Percentiles rank a stretch among this genome's conserved stretches.
phyloP scores from a whole-genome alignment of 371 early-diverging fungal genomes.

The Batkoa obscura region DNA sequence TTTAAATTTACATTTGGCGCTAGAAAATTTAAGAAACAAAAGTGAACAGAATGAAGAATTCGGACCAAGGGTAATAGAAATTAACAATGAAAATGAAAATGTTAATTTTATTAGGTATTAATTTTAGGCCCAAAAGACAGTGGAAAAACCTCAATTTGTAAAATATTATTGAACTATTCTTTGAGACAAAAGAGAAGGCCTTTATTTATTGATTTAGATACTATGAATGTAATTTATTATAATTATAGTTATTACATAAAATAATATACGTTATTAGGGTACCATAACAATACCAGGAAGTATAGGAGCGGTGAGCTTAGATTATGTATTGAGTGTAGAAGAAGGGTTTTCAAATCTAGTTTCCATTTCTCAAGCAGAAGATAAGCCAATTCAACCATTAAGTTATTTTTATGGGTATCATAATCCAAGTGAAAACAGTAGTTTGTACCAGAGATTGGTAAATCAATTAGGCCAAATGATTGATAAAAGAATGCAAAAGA shows the following conservation, averaged over 20 bases:
- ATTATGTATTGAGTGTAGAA: constrained; percentile 60
- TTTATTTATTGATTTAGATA: constrained; percentile 69
- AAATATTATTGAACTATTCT: constrained; percentile 68
- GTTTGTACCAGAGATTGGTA: constrained; percentile 45
- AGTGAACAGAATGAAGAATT: constrained; percentile 23
- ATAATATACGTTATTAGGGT: constrained; percentile 22
- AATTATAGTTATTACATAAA: not conserved
- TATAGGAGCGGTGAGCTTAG: constrained; percentile 52
- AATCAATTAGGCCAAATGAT: constrained; percentile 40
- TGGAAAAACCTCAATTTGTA: constrained; percentile 74
- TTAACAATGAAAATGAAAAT: not conserved
- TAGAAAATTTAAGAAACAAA: constrained; percentile 52
- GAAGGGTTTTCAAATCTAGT: constrained; percentile 65
- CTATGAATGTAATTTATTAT: constrained; percentile 32
- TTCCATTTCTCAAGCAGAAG: constrained; percentile 34
- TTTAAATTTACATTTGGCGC: constrained; percentile 66
- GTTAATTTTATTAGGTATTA: constrained; percentile 29
- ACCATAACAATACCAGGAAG: constrained; percentile 74
- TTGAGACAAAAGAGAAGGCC: constrained; percentile 52
- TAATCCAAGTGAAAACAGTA: constrained; percentile 49
- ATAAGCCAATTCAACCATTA: constrained; percentile 52
- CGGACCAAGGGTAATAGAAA: constrained; percentile 47
- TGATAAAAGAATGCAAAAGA: constrained; percentile 34
- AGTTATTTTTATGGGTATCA: constrained; percentile 83
- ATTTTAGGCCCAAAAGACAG: constrained; percentile 79